A percentile compares a stretch with the other conserved stretches of the same genome.
Evolutionary conservation across 345 rosid genomes (phyloP).

Genomic region (Passiflora organensis): DNA sequence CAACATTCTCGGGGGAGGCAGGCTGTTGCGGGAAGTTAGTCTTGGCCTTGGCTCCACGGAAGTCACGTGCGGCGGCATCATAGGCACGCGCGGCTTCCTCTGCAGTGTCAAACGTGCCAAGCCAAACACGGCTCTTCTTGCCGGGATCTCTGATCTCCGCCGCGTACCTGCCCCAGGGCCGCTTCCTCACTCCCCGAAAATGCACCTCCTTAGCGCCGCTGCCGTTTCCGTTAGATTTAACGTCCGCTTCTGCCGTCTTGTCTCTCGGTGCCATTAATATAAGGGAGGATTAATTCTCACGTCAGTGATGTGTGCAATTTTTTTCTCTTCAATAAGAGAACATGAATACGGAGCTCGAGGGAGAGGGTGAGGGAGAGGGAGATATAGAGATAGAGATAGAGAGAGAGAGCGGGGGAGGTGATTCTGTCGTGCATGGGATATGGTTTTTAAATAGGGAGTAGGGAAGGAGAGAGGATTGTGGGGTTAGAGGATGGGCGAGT

Average conservation of each 20-base stretch:
- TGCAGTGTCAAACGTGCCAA: constrained; percentile 78
- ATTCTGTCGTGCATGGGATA: too few species aligned
- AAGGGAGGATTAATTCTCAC: too few species aligned
- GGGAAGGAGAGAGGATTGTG: not conserved
- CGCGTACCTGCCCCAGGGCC: constrained; percentile 88
- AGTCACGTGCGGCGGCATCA: constrained; percentile 53
- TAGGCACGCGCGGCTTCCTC: constrained; percentile 80
- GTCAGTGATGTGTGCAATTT: too few species aligned
- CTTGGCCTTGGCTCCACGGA: constrained; percentile 82
- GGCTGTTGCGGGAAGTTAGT: constrained; percentile 43
- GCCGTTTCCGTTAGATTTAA: constrained; percentile 20
- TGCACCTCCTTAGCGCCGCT: constrained; percentile 36
- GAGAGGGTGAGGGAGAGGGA: too few species aligned
- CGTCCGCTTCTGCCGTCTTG: constrained; percentile 27
- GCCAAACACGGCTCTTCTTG: constrained; percentile 74
- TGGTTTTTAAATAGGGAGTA: not conserved
- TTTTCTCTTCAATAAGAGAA: too few species aligned
- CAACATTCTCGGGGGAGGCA: constrained; percentile 11
- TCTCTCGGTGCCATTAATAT: constrained; percentile 47
- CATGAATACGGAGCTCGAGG: too few species aligned
- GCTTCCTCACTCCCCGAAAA: constrained; percentile 81
- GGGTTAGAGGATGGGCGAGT: constrained; percentile 10
- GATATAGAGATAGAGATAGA: not conserved
- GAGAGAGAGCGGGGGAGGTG: not conserved
- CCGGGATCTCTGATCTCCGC: constrained; percentile 85